phyloP scores from a whole-genome alignment of 208 protist genomes.

The Angomonas ambiguus region DNA sequence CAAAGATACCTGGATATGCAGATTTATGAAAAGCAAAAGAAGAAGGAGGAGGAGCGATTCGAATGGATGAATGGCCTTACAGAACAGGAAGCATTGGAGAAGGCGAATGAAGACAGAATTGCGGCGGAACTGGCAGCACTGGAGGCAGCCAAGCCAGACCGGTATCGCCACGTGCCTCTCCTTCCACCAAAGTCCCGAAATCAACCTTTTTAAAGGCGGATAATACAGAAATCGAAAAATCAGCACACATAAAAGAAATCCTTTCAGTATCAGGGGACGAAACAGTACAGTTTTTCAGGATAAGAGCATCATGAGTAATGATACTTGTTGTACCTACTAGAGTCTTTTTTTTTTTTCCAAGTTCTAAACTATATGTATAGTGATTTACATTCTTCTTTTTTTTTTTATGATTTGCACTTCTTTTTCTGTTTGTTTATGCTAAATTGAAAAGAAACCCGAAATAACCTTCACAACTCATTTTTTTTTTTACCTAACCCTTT shows the following conservation, averaged over 20 bases:
- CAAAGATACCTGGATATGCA: constrained; percentile 70
- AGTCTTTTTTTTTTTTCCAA: not conserved
- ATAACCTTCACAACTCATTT: no score
- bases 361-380: not conserved
- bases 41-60: constrained; percentile 35
- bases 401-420: not conserved
- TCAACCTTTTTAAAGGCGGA: constrained; percentile 26
- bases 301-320: no score
- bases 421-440: not conserved
- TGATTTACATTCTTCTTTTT: constrained; percentile 6
- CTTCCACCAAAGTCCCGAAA: constrained; percentile 37
- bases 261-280: no score
- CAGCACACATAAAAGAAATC: not conserved
- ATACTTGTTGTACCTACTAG: not conserved
- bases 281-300: no score
- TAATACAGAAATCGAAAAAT: not conserved
- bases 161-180: constrained; percentile 70
- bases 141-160: constrained; percentile 67
- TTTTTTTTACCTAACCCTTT: not conserved
- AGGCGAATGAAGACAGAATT: constrained; percentile 56
- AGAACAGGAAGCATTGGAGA: constrained; percentile 50
- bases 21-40: constrained; percentile 38
- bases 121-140: constrained; percentile 66
- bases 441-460: no score
- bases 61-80: constrained; percentile 43